Percentiles rank a stretch among this genome's conserved stretches.
phyloP scores from a whole-genome alignment of 176 grass and related monocot species.

The Tillandsia leiboldiana region DNA sequence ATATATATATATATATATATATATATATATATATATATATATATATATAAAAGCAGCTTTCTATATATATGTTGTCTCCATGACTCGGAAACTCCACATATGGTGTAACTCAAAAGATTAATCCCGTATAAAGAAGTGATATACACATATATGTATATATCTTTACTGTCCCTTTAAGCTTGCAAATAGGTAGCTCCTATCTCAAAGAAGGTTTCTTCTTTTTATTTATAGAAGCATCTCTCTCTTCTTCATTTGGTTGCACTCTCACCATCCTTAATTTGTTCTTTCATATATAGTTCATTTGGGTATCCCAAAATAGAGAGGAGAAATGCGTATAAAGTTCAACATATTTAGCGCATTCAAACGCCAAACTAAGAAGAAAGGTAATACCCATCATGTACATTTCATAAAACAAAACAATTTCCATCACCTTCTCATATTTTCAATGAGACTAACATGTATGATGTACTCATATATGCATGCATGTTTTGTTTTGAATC shows the following conservation, averaged over 20 bases:
- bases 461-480: neutral
- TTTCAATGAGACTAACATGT: neutral
- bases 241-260: neutral
- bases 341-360: slow-evolving; percentile 39
- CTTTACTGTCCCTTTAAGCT: slow-evolving; percentile 7
- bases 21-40: too few species aligned
- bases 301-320: neutral
- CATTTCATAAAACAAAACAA: slow-evolving; percentile 1
- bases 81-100: neutral
- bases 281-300: neutral
- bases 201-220: neutral
- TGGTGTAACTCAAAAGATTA: neutral
- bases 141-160: neutral
- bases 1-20: too few species aligned
- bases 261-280: too few species aligned
- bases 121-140: neutral
- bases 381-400: slow-evolving; percentile 25
- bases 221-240: neutral
- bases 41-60: too few species aligned
- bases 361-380: neutral
- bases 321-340: slow-evolving; percentile 33
- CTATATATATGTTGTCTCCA: neutral
- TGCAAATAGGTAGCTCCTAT: neutral
- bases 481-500: neutral
- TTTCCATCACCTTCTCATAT: neutral